Evolutionary conservation across 768 basidiomycete genomes (phyloP), one percentile per base, ranked within the genome.

Genomic region (Hypholoma sublateritium): DNA sequence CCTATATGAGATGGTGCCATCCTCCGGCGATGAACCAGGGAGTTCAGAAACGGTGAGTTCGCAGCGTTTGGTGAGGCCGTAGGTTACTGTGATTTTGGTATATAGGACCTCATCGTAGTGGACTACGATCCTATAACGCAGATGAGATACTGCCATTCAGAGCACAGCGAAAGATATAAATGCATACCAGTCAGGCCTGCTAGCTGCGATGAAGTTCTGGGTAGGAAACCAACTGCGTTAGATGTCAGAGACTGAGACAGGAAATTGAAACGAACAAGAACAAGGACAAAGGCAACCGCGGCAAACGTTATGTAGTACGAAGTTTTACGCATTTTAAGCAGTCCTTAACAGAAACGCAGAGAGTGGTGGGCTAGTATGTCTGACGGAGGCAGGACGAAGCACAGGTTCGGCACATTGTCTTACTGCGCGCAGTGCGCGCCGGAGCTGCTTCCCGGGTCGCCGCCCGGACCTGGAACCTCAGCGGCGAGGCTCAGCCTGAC

Each of bases 251-350:
- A 4, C 13, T 45, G n/a, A 11, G 34, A 21, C 36, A 58, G 41
- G 5, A n/a, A 35, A 39, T 0, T 34, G 14, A 6, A 36, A 72
- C 87, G 60, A 58, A 88, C 87, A 43, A 89, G 65, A 22, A 78
- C 61, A 7, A 87, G 69, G 5, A 79, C 76, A 13, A 80, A 54
- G 3, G 77, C 65, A 1, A 87, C 81, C 25, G 82, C 80, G 56
- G 83, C 60, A 61, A 89, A 86, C 0, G 88, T 81, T 50, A 88
- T 59, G 24, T 80, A 81, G 60, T 91, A 91, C 0, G 86, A 89
- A 0, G 78, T 82, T 64, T 87, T 89, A 60, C 88, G 77, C 88
- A 89, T 88, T 59, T 43, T 34, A 41, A 42, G 25, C 24, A 14
- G 4, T 25, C 25, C n/a, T 51, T 22, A 24, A 36, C 6, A 35